Evolutionary conservation across 805 yeast genomes (phyloP).

Genomic region (Brettanomyces sp.): DNA sequence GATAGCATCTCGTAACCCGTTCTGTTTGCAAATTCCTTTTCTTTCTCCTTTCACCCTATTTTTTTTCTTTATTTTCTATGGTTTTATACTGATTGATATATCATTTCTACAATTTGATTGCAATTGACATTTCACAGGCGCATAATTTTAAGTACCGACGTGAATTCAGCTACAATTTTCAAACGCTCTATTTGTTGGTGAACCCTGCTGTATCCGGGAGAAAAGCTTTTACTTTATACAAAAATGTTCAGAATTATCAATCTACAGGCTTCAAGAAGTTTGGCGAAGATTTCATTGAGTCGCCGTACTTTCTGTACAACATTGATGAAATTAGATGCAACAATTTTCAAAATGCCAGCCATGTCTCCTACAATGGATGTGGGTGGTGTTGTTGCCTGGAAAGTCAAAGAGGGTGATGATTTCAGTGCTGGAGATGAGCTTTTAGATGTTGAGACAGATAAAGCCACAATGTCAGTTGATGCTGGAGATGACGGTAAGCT

Average conservation of each 20-base stretch:
- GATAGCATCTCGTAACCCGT: too few relatives aligned
- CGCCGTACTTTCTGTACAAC: background rate
- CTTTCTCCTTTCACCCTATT: background rate
- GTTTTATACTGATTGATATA: too few relatives aligned
- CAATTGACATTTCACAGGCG: too few relatives aligned
- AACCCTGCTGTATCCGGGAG: too few relatives aligned
- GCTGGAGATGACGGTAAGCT: slow-evolving; percentile 87
- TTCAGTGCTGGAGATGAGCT: slow-evolving; percentile 78
- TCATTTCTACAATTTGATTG: too few relatives aligned
- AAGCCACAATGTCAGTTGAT: slow-evolving; percentile 76
- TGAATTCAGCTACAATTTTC: too few relatives aligned
- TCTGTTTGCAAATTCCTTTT: slow-evolving; percentile 3
- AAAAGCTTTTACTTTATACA: too few relatives aligned
- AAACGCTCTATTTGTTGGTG: too few relatives aligned
- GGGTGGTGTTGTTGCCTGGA: slow-evolving; percentile 91
- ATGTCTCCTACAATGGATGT: slow-evolving; percentile 98
- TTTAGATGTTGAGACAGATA: slow-evolving; percentile 79
- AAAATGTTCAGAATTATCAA: background rate
- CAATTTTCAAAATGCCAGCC: slow-evolving; percentile 84
- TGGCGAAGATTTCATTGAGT: background rate
- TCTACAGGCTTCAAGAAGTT: background rate
- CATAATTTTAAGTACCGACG: too few relatives aligned
- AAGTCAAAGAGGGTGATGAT: slow-evolving; percentile 63
- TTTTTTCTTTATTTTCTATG: too few relatives aligned
- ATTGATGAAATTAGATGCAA: slow-evolving; percentile 24